phyloP scores from a whole-genome alignment of 2,329 filamentous ascomycete genomes.

The Claviceps sp. region DNA sequence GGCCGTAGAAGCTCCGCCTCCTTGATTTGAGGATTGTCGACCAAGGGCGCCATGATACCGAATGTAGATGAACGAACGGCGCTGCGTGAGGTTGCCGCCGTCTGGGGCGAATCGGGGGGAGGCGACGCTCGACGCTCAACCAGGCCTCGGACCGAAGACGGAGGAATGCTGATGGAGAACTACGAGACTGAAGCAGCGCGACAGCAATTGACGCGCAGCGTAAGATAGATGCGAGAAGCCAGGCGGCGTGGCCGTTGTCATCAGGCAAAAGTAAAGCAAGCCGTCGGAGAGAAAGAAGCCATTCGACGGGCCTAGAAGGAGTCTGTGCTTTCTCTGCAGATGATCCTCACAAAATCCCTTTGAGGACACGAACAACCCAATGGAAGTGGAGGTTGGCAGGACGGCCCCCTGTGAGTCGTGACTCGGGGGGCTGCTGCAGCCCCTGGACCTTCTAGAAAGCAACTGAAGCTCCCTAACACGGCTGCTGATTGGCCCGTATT shows the following conservation, averaged over 20 bases:
- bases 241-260: conserved; percentile 4
- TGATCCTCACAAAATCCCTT: not conserved
- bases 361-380: too few relatives aligned
- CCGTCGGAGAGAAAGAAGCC: not conserved
- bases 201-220: not conserved
- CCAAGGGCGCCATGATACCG: conserved; percentile 57
- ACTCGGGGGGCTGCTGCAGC: not conserved
- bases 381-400: too few relatives aligned
- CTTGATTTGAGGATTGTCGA: conserved; percentile 84
- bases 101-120: conserved; percentile 1
- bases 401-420: not conserved
- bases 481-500: too few relatives aligned
- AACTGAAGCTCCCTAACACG: not conserved
- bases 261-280: not conserved
- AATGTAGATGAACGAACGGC: conserved; percentile 7
- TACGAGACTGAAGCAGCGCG: not conserved
- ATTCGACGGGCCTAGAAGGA: not conserved
- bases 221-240: not conserved
- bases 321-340: not conserved
- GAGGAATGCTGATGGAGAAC: not conserved
- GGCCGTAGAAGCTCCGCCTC: conserved; percentile 79
- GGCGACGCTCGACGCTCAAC: not conserved
- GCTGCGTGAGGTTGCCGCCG: not conserved
- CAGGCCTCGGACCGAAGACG: not conserved
- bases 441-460: not conserved